Conservation (phyloP, 176 grass and related monocot genomes). For the Paspalum notatum region DNA sequence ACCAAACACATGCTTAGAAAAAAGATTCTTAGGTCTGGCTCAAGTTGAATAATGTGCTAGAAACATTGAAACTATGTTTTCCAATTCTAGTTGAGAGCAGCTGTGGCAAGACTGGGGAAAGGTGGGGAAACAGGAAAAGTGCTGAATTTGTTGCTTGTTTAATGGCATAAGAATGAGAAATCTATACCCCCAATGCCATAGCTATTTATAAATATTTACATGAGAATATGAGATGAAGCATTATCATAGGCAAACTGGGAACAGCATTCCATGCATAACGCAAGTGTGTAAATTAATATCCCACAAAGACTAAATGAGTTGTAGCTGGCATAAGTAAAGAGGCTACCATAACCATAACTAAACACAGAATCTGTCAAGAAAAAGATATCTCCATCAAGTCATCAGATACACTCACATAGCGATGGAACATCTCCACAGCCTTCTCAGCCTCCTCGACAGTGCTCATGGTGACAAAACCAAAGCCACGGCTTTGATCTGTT, state of each 20-base stretch:
- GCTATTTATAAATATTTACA: too few relatives aligned
- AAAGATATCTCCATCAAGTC: not conserved
- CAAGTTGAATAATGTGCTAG: not conserved
- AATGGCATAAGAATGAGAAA: too few relatives aligned
- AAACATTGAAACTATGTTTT: not conserved
- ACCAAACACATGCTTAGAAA: too few relatives aligned
- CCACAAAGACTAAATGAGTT: not conserved
- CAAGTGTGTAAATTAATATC: not conserved
- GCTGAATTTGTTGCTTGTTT: not conserved
- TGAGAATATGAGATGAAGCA: slow-evolving; percentile 22
- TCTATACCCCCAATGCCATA: too few relatives aligned
- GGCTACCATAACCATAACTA: not conserved
- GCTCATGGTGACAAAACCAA: slow-evolving; percentile 86
- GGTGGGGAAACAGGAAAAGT: not conserved
- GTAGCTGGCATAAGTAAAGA: not conserved
- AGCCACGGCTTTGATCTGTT: slow-evolving; percentile 78
- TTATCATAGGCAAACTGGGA: not conserved
- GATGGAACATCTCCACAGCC: slow-evolving; percentile 78
- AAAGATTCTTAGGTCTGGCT: not conserved
- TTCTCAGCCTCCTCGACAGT: slow-evolving; percentile 89
- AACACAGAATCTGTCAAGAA: not conserved
- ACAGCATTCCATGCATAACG: not conserved
- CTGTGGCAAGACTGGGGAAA: not conserved
- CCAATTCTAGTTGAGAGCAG: not conserved
- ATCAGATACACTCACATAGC: slow-evolving; percentile 60